Evolutionary conservation across 352 stramenopile species (phyloP), one percentile per base, ranked within the genome.

Genomic region (Hyaloperonospora brassicae): DNA sequence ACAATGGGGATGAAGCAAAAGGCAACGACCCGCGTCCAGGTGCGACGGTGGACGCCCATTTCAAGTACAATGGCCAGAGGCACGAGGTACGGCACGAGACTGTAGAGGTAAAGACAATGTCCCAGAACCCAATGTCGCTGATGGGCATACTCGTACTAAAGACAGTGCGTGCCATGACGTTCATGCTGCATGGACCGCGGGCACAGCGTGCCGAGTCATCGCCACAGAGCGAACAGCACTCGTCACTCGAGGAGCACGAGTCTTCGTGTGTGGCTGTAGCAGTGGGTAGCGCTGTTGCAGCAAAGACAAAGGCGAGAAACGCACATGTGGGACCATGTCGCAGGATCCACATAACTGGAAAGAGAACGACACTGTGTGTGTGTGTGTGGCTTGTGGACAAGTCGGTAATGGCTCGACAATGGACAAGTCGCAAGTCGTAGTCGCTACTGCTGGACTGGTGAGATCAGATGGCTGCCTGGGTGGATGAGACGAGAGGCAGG

Each of bases 21-120:
- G 24, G 64, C 62, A 57, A 82, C 69, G 7, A 84, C 44, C 31
- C 61, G 59, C 54, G 61, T 65, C 73, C 71, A 84, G 48, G 60
- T 80, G 35, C 70, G 69, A 24, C 51, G 55, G 48, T 70, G 47
- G 21, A 82, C 40, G 39, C 82, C 59, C 12, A 84, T 54, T 5
- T 74, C 64, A 22, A 84, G 63, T 46, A 61, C 59, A 31, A 80
- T 35, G 11, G 55, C 47, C 30, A 80, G 57, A 9, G 59, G 69
- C 46, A 77, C 66, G 40, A 82, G 52, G 50, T 79, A 84, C 48
- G 74, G 74, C 41, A 84, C 74, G 56, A 76, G 79, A 27, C 74
- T 62, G 51, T 84, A 84, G 35, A 73, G 25, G 57, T 62, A 47
- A 78, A 76, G 6, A 73, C 56, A 50, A 78, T 64, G 48, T 84